Evolutionary conservation across 1,284 basidiomycete genomes (phyloP).

Genomic region (Trichosporon ovoides): DNA sequence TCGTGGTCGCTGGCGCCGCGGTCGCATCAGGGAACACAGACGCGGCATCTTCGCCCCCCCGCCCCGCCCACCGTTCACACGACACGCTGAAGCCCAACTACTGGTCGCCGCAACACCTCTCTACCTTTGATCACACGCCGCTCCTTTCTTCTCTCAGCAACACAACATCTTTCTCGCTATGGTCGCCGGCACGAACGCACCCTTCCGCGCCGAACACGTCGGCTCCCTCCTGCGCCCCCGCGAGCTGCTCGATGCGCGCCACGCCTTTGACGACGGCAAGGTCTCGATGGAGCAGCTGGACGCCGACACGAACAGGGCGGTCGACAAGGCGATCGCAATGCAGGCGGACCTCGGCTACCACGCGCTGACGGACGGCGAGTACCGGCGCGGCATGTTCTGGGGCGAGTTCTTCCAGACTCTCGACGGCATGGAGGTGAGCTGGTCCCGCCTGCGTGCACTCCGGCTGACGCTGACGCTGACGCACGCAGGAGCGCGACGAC

Average conservation of each 20-base stretch:
- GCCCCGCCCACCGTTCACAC: too few species aligned
- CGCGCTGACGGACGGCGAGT: conserved; percentile 49
- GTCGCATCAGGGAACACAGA: too few species aligned
- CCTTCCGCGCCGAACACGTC: conserved; percentile 46
- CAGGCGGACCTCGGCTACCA: conserved; percentile 39
- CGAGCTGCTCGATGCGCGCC: conserved; percentile 34
- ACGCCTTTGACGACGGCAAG: conserved; percentile 33
- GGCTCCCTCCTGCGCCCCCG: conserved; percentile 43
- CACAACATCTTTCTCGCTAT: too few species aligned
- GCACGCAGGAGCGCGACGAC: conserved; percentile 53
- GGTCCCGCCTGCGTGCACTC: background rate
- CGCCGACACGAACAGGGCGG: conserved; percentile 43
- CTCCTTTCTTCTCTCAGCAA: too few species aligned
- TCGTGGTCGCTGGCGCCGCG: too few species aligned
- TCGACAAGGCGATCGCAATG: conserved; percentile 43
- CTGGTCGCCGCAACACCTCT: too few species aligned
- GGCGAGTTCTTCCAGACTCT: conserved; percentile 60
- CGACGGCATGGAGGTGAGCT: conserved; percentile 54
- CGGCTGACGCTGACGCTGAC: conserved; percentile 29
- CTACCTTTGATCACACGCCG: too few species aligned
- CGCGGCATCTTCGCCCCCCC: too few species aligned
- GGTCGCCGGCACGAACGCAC: conserved; percentile 19
- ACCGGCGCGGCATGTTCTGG: conserved; percentile 36
- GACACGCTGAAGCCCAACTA: too few species aligned
- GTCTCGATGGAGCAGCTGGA: conserved; percentile 34